These are phyloP conservation scores for Rosa multiflora DNA, from an alignment of 306 rosid genomes.

Conservation along the genomic window DNA sequence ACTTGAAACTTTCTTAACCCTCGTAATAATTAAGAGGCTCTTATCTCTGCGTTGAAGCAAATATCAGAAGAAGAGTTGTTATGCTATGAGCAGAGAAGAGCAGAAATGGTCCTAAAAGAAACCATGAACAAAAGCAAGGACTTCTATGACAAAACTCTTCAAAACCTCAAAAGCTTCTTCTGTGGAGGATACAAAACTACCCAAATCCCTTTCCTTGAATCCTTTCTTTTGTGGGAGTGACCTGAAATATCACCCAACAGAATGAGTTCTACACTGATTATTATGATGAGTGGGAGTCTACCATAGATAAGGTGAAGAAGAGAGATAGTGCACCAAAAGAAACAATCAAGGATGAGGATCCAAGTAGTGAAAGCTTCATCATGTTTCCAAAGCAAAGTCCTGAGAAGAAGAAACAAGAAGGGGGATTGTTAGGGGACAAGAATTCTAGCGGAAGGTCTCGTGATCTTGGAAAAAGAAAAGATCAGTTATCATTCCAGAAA, in stretches of 20 bases:
- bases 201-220: slow-evolving; percentile 56
- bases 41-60: slow-evolving; percentile 29
- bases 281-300: slow-evolving; percentile 69
- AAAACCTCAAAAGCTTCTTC: slow-evolving; percentile 51
- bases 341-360: slow-evolving; percentile 37
- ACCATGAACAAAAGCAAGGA: slow-evolving; percentile 50
- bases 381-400: slow-evolving; percentile 34
- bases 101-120: slow-evolving; percentile 66
- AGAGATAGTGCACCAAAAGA: slow-evolving; percentile 30
- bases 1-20: slow-evolving; percentile 29
- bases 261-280: slow-evolving; percentile 55
- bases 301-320: slow-evolving; percentile 39
- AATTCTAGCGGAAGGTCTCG: slow-evolving; percentile 35
- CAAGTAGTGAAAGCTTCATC: slow-evolving; percentile 29
- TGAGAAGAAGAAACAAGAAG: slow-evolving; percentile 37
- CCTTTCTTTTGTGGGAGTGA: slow-evolving; percentile 47
- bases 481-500: slow-evolving; percentile 24
- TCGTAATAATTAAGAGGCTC: not conserved
- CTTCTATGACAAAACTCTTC: slow-evolving; percentile 47
- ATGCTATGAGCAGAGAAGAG: slow-evolving; percentile 26
- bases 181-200: slow-evolving; percentile 59
- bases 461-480: slow-evolving; percentile 37
- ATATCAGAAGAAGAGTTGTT: slow-evolving; percentile 33
- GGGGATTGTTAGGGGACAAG: slow-evolving; percentile 33
- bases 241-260: slow-evolving; percentile 39